Percentiles rank a stretch among this genome's conserved stretches.
Evolutionary conservation across 208 protist genomes (phyloP).

Genomic region (Trypanosoma grayi): DNA sequence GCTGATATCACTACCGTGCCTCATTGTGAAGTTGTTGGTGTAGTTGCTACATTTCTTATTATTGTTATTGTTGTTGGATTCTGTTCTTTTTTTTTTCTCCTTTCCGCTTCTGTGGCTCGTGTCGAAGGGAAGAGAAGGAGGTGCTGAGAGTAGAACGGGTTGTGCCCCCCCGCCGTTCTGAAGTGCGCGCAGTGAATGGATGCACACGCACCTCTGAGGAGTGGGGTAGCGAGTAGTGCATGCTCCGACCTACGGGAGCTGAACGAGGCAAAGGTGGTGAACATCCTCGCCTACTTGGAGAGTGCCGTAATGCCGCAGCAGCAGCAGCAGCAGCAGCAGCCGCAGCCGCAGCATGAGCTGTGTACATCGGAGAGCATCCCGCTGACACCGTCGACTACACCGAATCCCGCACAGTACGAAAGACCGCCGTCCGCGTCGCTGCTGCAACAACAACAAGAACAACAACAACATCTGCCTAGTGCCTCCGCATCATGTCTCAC

Average conservation of each 20-base stretch:
- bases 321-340: background rate
- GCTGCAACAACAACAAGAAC: background rate
- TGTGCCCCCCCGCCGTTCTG: background rate
- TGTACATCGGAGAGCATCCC: slow-evolving; percentile 6
- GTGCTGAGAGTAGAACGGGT: background rate
- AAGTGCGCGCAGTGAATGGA: slow-evolving; percentile 3
- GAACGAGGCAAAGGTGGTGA: slow-evolving; percentile 84
- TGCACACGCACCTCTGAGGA: background rate
- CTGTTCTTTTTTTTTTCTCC: background rate
- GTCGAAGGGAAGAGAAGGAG: background rate
- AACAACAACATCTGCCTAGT: slow-evolving; percentile 12
- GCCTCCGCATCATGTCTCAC: slow-evolving; percentile 23
- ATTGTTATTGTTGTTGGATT: background rate
- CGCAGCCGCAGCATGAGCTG: background rate
- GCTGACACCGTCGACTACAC: background rate
- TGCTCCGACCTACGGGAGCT: slow-evolving; percentile 84
- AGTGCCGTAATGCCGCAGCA: slow-evolving; percentile 21
- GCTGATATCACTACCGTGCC: too few species aligned
- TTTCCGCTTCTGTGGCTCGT: background rate
- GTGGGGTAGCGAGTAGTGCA: slow-evolving; percentile 24
- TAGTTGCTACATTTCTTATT: too few species aligned
- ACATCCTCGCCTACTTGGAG: slow-evolving; percentile 85
- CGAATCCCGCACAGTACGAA: background rate
- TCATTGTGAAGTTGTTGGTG: too few species aligned
- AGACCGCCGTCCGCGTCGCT: slow-evolving; percentile 2